Conservation (phyloP, 345 rosid genomes). For the Gossypium rotundifolium region DNA sequence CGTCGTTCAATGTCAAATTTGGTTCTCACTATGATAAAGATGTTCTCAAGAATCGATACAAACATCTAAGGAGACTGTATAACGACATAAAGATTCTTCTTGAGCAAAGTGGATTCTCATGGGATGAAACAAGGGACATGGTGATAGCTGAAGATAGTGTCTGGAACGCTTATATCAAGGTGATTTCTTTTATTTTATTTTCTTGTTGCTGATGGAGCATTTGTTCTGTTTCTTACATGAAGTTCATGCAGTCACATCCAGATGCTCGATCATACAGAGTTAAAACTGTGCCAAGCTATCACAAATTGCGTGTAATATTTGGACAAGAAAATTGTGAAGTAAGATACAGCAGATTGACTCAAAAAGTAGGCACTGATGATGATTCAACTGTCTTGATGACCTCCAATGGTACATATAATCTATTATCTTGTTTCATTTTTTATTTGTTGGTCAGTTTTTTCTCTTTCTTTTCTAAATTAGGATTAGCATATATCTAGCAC, state of each 20-base stretch:
- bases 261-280: constrained; percentile 82
- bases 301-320: constrained; percentile 64
- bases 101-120: constrained; percentile 60
- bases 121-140: constrained; percentile 75
- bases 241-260: constrained; percentile 60
- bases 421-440: constrained; percentile 1
- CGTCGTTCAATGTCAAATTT: constrained; percentile 55
- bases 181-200: constrained; percentile 17
- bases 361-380: constrained; percentile 28
- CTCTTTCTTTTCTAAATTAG: not conserved
- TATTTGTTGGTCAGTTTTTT: not conserved
- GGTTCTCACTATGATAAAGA: constrained; percentile 59
- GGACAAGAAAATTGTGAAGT: constrained; percentile 55
- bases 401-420: constrained; percentile 34
- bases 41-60: constrained; percentile 74
- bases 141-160: constrained; percentile 65
- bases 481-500: not conserved
- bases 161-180: constrained; percentile 74
- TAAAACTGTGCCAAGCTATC: constrained; percentile 69
- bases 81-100: constrained; percentile 65
- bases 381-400: constrained; percentile 34
- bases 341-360: constrained; percentile 67
- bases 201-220: constrained; percentile 6
- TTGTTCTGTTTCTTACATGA: constrained; percentile 21
- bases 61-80: constrained; percentile 75